Evolutionary conservation across 495 filamentous ascomycete species (phyloP).

Genomic region (Penicillium angulare): DNA sequence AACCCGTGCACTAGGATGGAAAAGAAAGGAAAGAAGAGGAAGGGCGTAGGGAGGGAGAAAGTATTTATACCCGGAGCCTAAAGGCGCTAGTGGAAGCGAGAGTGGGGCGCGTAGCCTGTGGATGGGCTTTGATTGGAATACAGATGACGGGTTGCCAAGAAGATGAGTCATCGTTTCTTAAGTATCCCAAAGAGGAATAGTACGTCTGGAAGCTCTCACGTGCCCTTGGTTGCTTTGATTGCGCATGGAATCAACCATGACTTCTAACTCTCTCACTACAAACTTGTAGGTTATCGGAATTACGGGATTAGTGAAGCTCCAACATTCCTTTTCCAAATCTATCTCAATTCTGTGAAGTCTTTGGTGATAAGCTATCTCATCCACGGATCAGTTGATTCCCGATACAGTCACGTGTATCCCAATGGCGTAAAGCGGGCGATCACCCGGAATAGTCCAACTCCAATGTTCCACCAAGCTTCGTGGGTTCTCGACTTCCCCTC

Average conservation of each 20-base stretch:
- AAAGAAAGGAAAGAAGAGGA: conserved; percentile 42
- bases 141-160: no score
- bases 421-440: not conserved
- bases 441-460: conserved; percentile 11
- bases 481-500: not conserved
- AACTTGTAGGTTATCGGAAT: no score
- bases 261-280: no score
- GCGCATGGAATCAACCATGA: no score
- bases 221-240: no score
- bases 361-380: not conserved
- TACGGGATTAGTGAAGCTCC: no score
- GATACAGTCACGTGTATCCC: not conserved
- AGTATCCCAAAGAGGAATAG: conserved; percentile 11
- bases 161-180: conserved; percentile 12
- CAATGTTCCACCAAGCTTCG: no score
- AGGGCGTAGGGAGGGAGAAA: not conserved
- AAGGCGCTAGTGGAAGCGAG: conserved; percentile 37
- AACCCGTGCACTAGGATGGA: conserved; percentile 55
- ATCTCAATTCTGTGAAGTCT: not conserved
- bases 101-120: not conserved
- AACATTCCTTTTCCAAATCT: not conserved
- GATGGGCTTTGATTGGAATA: no score
- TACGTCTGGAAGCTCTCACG: not conserved
- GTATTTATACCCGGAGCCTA: conserved; percentile 20
- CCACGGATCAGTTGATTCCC: not conserved